Conservation (phyloP, 768 basidiomycete species). For the Leucocoprinus sp. region DNA sequence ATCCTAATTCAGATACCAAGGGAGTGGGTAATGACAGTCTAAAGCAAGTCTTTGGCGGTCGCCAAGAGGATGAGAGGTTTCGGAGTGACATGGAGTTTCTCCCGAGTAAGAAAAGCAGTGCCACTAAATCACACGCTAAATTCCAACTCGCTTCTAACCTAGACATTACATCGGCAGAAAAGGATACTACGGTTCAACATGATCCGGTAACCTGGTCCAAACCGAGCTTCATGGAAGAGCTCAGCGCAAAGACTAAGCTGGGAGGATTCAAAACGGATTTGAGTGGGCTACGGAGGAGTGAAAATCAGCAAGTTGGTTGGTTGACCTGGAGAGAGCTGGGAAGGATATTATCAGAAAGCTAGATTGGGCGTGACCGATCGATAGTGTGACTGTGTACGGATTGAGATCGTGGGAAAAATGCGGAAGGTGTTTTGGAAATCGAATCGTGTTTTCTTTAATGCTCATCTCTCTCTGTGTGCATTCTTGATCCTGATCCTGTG, state of each 20-base stretch:
- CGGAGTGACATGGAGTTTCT: slow-evolving; percentile 9
- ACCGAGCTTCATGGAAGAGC: slow-evolving; percentile 5
- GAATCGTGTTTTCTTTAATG: not conserved
- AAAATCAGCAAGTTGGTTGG: not conserved
- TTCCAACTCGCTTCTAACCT: not conserved
- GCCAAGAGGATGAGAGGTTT: not conserved
- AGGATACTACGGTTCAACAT: slow-evolving; percentile 2
- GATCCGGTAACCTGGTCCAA: slow-evolving; percentile 2
- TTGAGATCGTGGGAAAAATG: slow-evolving; percentile 11
- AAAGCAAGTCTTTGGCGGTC: not conserved
- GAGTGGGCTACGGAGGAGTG: not conserved
- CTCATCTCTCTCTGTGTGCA: not conserved
- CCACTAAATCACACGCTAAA: not conserved
- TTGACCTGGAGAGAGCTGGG: slow-evolving; percentile 10
- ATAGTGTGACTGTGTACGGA: slow-evolving; percentile 3
- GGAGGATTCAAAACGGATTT: slow-evolving; percentile 2
- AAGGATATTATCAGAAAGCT: not conserved
- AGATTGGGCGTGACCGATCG: not conserved
- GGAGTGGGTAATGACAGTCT: not conserved
- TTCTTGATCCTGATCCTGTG: not conserved
- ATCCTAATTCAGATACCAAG: not conserved
- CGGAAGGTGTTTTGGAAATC: too few relatives aligned
- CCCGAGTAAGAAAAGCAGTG: slow-evolving; percentile 5
- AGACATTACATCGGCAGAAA: slow-evolving; percentile 1
- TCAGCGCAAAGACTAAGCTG: not conserved